A percentile compares a stretch with the other conserved stretches of the same genome.
Evolutionary conservation across 768 basidiomycete species (phyloP).

Genomic region (Boletus rex-veris): DNA sequence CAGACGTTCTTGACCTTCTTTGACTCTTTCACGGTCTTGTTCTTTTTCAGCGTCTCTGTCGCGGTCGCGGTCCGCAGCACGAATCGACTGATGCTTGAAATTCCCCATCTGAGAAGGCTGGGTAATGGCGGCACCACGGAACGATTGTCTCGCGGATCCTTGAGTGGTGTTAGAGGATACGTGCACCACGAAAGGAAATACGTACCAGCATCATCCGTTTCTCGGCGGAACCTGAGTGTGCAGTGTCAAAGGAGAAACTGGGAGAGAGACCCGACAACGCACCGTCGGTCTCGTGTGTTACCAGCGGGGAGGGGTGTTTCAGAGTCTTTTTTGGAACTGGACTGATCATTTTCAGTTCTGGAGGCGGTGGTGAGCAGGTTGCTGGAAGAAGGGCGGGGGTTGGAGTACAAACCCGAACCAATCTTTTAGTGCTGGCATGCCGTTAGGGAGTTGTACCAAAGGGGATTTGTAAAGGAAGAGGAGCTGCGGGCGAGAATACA

Average conservation of each 20-base stretch:
- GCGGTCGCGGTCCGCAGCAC: constrained; percentile 57
- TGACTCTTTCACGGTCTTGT: constrained; percentile 59
- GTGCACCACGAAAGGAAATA: constrained; percentile 4
- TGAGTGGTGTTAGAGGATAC: constrained; percentile 32
- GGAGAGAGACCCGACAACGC: constrained; percentile 12
- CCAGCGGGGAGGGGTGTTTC: constrained; percentile 51
- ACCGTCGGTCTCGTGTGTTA: constrained; percentile 68
- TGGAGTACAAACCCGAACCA: constrained; percentile 76
- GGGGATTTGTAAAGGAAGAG: constrained; percentile 72
- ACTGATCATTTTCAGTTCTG: constrained; percentile 47
- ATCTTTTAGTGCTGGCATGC: constrained; percentile 79
- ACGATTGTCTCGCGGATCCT: constrained; percentile 58
- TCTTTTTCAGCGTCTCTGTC: constrained; percentile 46
- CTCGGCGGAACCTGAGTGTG: constrained; percentile 62
- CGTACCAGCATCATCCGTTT: constrained; percentile 71
- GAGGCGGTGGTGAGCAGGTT: constrained; percentile 19
- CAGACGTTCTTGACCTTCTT: constrained; percentile 74
- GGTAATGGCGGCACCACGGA: constrained; percentile 58
- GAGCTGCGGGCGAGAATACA: constrained; percentile 69
- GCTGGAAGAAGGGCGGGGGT: constrained; percentile 3
- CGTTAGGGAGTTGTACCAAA: constrained; percentile 61
- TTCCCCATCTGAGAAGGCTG: constrained; percentile 93
- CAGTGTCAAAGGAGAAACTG: constrained; percentile 5
- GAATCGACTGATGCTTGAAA: constrained; percentile 84
- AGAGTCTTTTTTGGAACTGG: constrained; percentile 54